These are phyloP conservation scores for Fusarium papillatum DNA, from an alignment of 2,329 filamentous ascomycete species.

Conservation along the genomic window DNA sequence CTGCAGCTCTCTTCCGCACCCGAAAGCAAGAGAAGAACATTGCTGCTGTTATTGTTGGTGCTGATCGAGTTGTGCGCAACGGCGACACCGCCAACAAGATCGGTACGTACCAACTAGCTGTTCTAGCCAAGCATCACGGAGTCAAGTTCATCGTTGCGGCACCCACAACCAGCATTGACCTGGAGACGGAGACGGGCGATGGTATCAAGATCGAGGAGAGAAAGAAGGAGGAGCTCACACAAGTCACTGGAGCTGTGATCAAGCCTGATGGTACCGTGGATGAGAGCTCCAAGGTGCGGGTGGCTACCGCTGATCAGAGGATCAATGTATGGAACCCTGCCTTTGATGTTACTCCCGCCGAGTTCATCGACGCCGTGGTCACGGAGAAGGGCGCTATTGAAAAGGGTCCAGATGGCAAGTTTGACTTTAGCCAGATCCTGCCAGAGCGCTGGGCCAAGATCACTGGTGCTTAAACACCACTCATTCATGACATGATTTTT, in stretches of 20 bases:
- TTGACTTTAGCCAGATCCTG: slow-evolving; percentile 72
- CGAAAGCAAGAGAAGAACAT: slow-evolving; percentile 76
- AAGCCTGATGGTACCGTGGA: slow-evolving; percentile 74
- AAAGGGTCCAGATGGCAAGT: slow-evolving; percentile 79
- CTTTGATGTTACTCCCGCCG: slow-evolving; percentile 93
- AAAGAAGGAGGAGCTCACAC: slow-evolving; percentile 84
- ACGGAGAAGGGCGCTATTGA: slow-evolving; percentile 92
- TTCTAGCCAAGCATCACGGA: slow-evolving; percentile 89
- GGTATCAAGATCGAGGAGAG: slow-evolving; percentile 95
- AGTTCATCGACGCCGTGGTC: slow-evolving; percentile 92
- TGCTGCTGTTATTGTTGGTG: slow-evolving; percentile 91
- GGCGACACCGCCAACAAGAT: slow-evolving; percentile 99
- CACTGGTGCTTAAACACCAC: slow-evolving; percentile 34
- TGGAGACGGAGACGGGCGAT: slow-evolving; percentile 81
- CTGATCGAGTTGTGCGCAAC: slow-evolving; percentile 95
- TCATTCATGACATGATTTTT: slow-evolving; percentile 17
- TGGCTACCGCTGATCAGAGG: slow-evolving; percentile 83
- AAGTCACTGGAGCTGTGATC: slow-evolving; percentile 83
- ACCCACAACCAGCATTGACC: slow-evolving; percentile 93
- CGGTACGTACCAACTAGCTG: slow-evolving; percentile 92
- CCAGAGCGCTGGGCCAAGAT: slow-evolving; percentile 65
- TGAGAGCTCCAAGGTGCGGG: slow-evolving; percentile 72
- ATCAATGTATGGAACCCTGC: slow-evolving; percentile 97
- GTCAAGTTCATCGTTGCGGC: slow-evolving; percentile 97
- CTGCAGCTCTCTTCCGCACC: slow-evolving; percentile 82